Base-by-base conservation (phyloP, 2,329 filamentous ascomycete species). In the Penicillium sp. region DNA sequence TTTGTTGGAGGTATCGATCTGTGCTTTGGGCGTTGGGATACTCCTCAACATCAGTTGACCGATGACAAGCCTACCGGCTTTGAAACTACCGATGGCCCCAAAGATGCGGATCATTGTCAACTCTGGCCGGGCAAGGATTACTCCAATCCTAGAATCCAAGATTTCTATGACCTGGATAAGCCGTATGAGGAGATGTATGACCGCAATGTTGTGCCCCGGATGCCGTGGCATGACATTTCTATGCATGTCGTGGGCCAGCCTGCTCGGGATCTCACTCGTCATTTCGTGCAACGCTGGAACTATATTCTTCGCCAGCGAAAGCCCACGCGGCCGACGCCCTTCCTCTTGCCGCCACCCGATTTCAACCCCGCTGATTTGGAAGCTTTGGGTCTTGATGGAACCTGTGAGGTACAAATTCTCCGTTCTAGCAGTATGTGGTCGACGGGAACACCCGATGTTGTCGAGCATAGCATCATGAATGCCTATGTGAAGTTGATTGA, bases 121-220 rank as follows among this genome's bases (percentile, higher is more conserved):
- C 82, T 97, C 21, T 99, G 94, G 86, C 93, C 94, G 0, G 94
- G 94, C 50, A 99, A 99, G 74, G 94, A 99, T 74, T 99, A 99
- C 75, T 97, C 93, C 0, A 99, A 99, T 68, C 93, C 94, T 19
- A 84, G 94, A 66, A 91, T 97, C 3, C 90, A 96, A 67, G 94
- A 99, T 73, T 99, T 99, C 72, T 97, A 91, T 79, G 86, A 88
- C 57, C 84, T 99, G 27, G 89, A 94, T 70, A 91, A 96, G 73
- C 94, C 94, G 1, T 97, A 97, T 69, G 94, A 96, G 70, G 94
- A 99, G 75, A 97, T 97, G 94, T 99, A 97, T 70, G 91, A 97
- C 75, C 88, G 94, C 55, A 89, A 86, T 59, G 89, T 89, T 71
- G 85, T 93, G 19, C 92, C 94, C 1, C 83, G 94, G 61, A 99